Evolutionary conservation across 768 basidiomycete species (phyloP).

Genomic region (Ramaria rubella): DNA sequence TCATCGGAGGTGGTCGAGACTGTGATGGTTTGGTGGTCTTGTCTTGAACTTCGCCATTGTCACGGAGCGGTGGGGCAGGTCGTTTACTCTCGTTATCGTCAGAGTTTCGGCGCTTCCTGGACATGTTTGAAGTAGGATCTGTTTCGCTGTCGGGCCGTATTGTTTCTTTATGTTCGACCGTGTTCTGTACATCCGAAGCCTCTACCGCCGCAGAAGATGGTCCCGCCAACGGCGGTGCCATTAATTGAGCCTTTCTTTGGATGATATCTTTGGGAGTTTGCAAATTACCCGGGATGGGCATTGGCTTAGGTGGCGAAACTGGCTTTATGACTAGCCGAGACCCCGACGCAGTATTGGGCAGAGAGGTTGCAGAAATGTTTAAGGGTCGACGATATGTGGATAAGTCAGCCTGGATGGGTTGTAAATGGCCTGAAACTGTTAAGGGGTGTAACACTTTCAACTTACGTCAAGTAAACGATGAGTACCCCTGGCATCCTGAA

Average conservation of each 20-base stretch:
- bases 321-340: too few species aligned
- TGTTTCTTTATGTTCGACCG: not conserved
- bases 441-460: slow-evolving; percentile 1
- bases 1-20: slow-evolving; percentile 23
- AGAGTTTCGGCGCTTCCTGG: not conserved
- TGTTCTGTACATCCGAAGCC: not conserved
- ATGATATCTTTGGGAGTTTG: not conserved
- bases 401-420: not conserved
- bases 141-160: not conserved
- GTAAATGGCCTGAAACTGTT: not conserved
- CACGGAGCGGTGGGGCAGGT: not conserved
- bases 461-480: slow-evolving; percentile 59
- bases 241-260: not conserved
- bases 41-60: not conserved
- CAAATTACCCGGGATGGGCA: not conserved
- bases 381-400: slow-evolving; percentile 6
- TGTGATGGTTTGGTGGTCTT: slow-evolving; percentile 17
- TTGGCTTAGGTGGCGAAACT: not conserved
- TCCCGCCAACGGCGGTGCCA: not conserved
- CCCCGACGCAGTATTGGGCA: too few species aligned
- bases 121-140: not conserved
- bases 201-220: not conserved
- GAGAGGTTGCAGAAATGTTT: not conserved
- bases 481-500: slow-evolving; percentile 67
- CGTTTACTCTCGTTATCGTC: not conserved